Evolutionary conservation across 129 eudicot species (phyloP).

Genomic region (Mikania micrantha): DNA sequence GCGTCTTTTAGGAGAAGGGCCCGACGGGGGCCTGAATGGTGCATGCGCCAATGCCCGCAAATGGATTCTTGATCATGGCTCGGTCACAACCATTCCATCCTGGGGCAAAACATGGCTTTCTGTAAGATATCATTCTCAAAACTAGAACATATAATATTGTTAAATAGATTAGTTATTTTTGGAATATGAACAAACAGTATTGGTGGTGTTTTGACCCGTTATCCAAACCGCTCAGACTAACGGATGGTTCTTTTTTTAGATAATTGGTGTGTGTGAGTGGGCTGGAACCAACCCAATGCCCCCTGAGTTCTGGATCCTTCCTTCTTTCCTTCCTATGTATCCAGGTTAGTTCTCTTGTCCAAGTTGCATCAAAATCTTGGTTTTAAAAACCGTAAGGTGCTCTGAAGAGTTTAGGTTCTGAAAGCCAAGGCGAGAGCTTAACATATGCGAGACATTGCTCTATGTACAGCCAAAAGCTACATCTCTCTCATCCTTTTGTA

Average conservation of each 20-base stretch:
- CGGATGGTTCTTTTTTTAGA: constrained; percentile 19
- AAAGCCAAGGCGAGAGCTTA: too few relatives aligned
- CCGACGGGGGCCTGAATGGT: constrained; percentile 32
- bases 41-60: constrained; percentile 42
- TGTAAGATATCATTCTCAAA: constrained; percentile 12
- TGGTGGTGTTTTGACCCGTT: neutral
- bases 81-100: constrained; percentile 40
- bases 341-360: constrained; percentile 24
- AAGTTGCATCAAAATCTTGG: neutral
- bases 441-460: too few relatives aligned
- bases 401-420: too few relatives aligned
- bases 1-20: constrained; percentile 47
- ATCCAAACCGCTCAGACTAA: too few relatives aligned
- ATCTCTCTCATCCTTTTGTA: too few relatives aligned
- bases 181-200: neutral
- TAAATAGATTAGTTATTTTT: neutral
- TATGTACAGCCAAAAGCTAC: too few relatives aligned
- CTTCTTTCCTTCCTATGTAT: constrained; percentile 43
- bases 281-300: constrained; percentile 44
- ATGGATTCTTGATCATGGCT: constrained; percentile 51
- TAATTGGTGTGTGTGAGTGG: constrained; percentile 40
- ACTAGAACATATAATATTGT: neutral
- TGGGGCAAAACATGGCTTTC: constrained; percentile 53
- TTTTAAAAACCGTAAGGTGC: too few relatives aligned
- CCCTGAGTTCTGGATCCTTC: constrained; percentile 39